A percentile compares a stretch with the other conserved stretches of the same genome.
Evolutionary conservation across 163 green algal species (phyloP).

Genomic region (Scenedesmus sp.): DNA sequence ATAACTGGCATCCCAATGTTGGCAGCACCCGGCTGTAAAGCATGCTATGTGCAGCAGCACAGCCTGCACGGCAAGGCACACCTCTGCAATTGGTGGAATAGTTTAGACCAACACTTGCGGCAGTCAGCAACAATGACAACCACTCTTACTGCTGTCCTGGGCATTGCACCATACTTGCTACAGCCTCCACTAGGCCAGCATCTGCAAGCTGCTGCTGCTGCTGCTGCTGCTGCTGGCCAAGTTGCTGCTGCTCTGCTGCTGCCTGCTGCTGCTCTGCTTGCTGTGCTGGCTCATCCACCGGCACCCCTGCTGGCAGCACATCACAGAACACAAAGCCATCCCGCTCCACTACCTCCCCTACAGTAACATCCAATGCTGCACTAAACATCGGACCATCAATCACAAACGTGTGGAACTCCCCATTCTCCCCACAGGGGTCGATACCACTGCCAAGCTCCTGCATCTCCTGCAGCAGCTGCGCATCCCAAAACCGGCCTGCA

Average conservation of each 20-base stretch:
- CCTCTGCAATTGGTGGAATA: too few relatives aligned
- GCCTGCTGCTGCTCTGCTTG: slow-evolving; percentile 26
- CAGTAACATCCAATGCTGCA: background rate
- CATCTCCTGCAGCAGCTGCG: slow-evolving; percentile 36
- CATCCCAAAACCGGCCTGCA: slow-evolving; percentile 33
- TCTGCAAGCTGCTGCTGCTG: background rate
- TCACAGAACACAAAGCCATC: slow-evolving; percentile 50
- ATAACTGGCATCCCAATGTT: too few relatives aligned
- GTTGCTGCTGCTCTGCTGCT: background rate
- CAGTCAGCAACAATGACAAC: background rate
- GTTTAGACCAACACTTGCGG: background rate
- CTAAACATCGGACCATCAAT: slow-evolving; percentile 35
- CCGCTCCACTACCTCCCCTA: background rate
- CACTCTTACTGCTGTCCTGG: background rate
- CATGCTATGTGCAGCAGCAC: too few relatives aligned
- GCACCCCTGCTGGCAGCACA: slow-evolving; percentile 5
- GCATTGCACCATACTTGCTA: background rate
- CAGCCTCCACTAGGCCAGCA: background rate
- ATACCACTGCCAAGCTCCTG: slow-evolving; percentile 4
- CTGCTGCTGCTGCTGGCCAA: slow-evolving; percentile 23
- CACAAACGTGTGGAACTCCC: slow-evolving; percentile 52
- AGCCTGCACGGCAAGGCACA: too few relatives aligned
- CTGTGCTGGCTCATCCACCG: background rate
- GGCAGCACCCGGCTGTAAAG: too few relatives aligned
- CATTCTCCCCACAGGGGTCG: slow-evolving; percentile 49